Evolutionary conservation across 352 stramenopile species (phyloP).

Genomic region (Phytophthora nicotianae): DNA sequence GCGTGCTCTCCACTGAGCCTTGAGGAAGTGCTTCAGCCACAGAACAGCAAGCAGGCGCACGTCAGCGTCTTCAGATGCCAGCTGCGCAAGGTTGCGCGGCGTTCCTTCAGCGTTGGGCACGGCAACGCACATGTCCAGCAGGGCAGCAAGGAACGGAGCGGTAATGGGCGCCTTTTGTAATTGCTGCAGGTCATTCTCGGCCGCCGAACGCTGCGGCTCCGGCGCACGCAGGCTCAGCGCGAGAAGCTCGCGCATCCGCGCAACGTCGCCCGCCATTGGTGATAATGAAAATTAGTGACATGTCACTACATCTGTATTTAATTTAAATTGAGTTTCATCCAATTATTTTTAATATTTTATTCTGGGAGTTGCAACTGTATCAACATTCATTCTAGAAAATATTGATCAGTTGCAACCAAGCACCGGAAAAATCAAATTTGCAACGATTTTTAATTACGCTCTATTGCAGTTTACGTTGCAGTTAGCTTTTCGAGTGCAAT

Average conservation of each 20-base stretch:
- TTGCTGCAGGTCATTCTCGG: constrained; percentile 63
- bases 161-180: constrained; percentile 46
- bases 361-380: too few species aligned
- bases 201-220: constrained; percentile 45
- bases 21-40: constrained; percentile 81
- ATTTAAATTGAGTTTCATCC: too few species aligned
- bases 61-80: constrained; percentile 44
- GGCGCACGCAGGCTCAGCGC: constrained; percentile 45
- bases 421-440: too few species aligned
- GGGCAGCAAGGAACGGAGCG: constrained; percentile 40
- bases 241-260: constrained; percentile 58
- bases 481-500: neutral
- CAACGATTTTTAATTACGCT: too few species aligned
- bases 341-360: too few species aligned
- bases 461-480: too few species aligned
- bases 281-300: neutral
- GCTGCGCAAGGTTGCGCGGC: constrained; percentile 30
- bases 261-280: constrained; percentile 31
- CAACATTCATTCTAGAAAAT: too few species aligned
- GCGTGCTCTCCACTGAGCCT: constrained; percentile 50
- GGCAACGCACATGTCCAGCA: constrained; percentile 58
- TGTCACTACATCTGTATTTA: neutral
- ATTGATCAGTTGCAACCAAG: too few species aligned
- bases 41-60: constrained; percentile 70
- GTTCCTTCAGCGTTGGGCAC: constrained; percentile 36